A percentile compares a stretch with the other conserved stretches of the same genome.
Evolutionary conservation across 73 alveolate genomes (phyloP).

Genomic region (Paramecium octaurelia): DNA sequence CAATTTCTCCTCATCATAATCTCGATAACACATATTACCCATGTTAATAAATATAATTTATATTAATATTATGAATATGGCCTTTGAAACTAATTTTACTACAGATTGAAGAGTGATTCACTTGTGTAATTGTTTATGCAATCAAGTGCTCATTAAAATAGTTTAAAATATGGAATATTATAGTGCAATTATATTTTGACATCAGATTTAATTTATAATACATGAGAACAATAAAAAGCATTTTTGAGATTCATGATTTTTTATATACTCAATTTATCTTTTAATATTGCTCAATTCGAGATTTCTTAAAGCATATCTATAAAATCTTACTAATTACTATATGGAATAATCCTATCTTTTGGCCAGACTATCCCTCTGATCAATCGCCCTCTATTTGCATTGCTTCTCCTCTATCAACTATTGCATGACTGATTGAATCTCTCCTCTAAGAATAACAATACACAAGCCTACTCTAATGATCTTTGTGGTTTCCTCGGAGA

Average conservation of each 20-base stretch:
- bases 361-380: not conserved
- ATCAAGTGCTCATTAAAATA: not conserved
- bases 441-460: not conserved
- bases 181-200: not conserved
- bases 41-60: not conserved
- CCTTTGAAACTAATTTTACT: not conserved
- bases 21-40: constrained; percentile 33
- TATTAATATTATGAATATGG: not conserved
- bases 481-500: constrained; percentile 10
- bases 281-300: constrained; percentile 26
- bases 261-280: not conserved
- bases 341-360: constrained; percentile 3
- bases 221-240: not conserved
- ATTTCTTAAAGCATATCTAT: not conserved
- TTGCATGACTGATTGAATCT: not conserved
- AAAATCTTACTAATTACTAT: constrained; percentile 13
- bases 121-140: not conserved
- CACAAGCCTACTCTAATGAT: not conserved
- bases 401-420: constrained; percentile 1
- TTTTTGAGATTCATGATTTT: not conserved
- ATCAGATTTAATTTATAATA: not conserved
- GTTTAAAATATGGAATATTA: not conserved
- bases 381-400: constrained; percentile 6
- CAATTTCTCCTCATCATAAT: constrained; percentile 18
- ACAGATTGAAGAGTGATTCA: not conserved